These are phyloP conservation scores for Fraxinus dipetala DNA, from an alignment of 305 asterid genomes.

Conservation along the genomic window DNA sequence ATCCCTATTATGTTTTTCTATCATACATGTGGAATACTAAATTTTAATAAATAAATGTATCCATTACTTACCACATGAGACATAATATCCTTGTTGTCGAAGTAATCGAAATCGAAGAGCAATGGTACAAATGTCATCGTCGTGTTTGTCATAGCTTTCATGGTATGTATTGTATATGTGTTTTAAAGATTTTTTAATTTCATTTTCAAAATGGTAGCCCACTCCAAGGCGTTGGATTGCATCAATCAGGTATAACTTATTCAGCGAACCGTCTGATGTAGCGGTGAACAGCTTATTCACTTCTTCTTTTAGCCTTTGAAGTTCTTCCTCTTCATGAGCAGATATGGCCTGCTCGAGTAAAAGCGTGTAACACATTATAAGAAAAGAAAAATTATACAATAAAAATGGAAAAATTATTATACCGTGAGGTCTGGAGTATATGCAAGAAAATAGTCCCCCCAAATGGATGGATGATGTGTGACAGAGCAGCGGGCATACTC, in stretches of 20 bases:
- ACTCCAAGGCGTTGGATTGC: conserved; percentile 46
- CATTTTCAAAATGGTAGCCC: conserved; percentile 37
- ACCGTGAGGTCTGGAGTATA: too few relatives aligned
- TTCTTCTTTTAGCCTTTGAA: conserved; percentile 22
- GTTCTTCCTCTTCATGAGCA: conserved; percentile 1
- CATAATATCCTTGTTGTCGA: conserved; percentile 25
- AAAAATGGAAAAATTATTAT: too few relatives aligned
- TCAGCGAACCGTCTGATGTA: conserved; percentile 3
- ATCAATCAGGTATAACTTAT: conserved; percentile 32
- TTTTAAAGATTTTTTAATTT: conserved; percentile 24
- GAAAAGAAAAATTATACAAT: too few relatives aligned
- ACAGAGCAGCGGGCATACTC: too few relatives aligned
- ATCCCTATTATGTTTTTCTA: too few relatives aligned
- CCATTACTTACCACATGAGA: conserved; percentile 21
- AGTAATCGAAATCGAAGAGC: conserved; percentile 24
- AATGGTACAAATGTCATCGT: neutral
- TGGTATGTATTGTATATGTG: neutral
- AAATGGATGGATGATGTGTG: too few relatives aligned
- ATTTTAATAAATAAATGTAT: too few relatives aligned
- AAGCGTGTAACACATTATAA: neutral
- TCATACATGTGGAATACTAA: too few relatives aligned
- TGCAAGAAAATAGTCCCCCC: too few relatives aligned
- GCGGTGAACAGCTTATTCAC: conserved; percentile 22
- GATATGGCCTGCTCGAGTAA: neutral
- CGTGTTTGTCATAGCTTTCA: neutral